Base-by-base conservation (phyloP, 2,329 filamentous ascomycete genomes). In the Alternaria infectoria region DNA sequence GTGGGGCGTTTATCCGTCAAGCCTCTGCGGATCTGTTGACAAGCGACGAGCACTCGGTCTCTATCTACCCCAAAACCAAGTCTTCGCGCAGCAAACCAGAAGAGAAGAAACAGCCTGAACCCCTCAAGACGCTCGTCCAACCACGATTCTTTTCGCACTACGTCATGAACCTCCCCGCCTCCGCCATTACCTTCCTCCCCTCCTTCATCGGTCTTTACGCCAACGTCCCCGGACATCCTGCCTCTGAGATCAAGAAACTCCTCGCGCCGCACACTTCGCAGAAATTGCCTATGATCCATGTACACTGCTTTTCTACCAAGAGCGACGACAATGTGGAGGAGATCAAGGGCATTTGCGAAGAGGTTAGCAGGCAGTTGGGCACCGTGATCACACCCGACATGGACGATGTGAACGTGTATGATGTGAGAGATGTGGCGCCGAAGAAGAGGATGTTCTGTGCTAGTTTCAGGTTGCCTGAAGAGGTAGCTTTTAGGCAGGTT, bases 381-480 rank as follows among this genome's bases (percentile, higher is more conserved):
- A 85, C 85, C 64, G 81, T 83, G 4, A 86, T 93, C 73, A 86
- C 82, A 40, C 78, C 85, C 0, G 82, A 88, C 63, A 88, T 91
- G 62, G 78, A 84, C 6, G 86, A 87, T 43, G 80, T 89, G 15
- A 79, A 83, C 28, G 83, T 90, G 6, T 82, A 82, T 60, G 87
- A 89, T 77, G 93, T 98, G 32, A 87, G 96, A 68, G 89, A 96
- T 70, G 96, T 99, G 59, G 92, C 93, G 62, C 96, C 96, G 6
- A 91, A 93, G 75, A 99, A 99, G 85, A 88, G 91, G 76, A 97
- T 97, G 94, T 98, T 95, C 80, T 98, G 96, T 79, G 95, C 93
- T 28, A 96, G 89, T 70, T 98, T 99, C 81, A 88, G 93, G 66
- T 77, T 99, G 64, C 96, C 96, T 3, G 81, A 84, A 32, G 89